Percentiles rank a stretch among this genome's conserved stretches.
These are phyloP conservation scores for Globisporangium lucens DNA, from an alignment of 352 stramenopile genomes.

Conservation along the genomic window DNA sequence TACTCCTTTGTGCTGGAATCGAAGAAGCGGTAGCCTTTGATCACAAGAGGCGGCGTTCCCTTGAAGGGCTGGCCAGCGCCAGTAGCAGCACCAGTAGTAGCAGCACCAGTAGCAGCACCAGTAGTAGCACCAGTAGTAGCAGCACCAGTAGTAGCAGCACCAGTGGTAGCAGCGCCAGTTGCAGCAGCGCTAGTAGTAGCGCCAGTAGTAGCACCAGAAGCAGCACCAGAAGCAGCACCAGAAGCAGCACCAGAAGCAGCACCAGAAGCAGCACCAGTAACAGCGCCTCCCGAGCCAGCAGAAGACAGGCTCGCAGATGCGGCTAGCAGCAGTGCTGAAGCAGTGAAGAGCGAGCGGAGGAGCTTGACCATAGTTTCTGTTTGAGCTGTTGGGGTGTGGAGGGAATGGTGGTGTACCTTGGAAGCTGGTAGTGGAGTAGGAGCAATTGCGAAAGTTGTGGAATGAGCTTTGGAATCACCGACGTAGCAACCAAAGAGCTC, in stretches of 20 bases:
- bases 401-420: background rate
- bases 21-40: slow-evolving; percentile 82
- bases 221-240: background rate
- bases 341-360: slow-evolving; percentile 1
- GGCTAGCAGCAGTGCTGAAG: background rate
- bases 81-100: no score
- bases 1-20: slow-evolving; percentile 64
- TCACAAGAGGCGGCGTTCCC: slow-evolving; percentile 37
- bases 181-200: background rate
- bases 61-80: background rate
- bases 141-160: no score
- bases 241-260: background rate
- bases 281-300: background rate
- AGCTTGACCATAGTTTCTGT: slow-evolving; percentile 9
- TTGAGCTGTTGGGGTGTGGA: background rate
- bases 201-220: no score
- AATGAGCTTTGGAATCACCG: slow-evolving; percentile 8
- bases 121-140: no score
- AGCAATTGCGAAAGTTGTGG: slow-evolving; percentile 12
- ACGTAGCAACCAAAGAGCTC: background rate
- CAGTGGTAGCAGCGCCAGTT: background rate
- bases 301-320: background rate
- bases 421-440: slow-evolving; percentile 1
- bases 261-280: background rate
- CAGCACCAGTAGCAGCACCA: no score